Evolutionary conservation across 768 basidiomycete genomes (phyloP).

Genomic region (Jaapia argillacea): DNA sequence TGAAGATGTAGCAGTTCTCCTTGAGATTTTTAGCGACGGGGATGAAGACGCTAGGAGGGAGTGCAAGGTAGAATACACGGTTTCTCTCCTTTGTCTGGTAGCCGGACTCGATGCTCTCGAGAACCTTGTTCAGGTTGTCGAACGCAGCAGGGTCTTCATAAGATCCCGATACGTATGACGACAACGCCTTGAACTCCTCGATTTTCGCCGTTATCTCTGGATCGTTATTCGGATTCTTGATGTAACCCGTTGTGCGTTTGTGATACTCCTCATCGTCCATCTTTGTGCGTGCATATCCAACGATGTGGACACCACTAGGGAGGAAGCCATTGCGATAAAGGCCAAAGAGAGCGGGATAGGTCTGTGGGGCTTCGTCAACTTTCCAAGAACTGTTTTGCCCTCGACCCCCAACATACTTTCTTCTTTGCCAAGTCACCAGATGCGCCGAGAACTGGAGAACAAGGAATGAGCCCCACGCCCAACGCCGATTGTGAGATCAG

Average conservation of each 20-base stretch:
- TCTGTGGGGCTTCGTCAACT: conserved; percentile 44
- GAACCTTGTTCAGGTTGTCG: conserved; percentile 60
- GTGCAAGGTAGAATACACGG: conserved; percentile 93
- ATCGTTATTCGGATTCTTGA: conserved; percentile 69
- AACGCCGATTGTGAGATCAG: no score
- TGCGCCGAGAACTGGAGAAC: conserved; percentile 72
- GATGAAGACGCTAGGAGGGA: conserved; percentile 95
- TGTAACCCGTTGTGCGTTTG: conserved; percentile 74
- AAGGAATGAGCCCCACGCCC: not conserved
- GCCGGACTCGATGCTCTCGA: conserved; percentile 67
- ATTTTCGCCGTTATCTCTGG: conserved; percentile 48
- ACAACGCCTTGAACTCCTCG: conserved; percentile 74
- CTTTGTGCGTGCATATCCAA: conserved; percentile 95
- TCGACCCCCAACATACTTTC: conserved; percentile 54
- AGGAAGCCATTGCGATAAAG: conserved; percentile 76
- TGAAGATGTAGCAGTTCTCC: conserved; percentile 64
- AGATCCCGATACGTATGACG: conserved; percentile 76
- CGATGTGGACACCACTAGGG: conserved; percentile 77
- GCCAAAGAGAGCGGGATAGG: conserved; percentile 90
- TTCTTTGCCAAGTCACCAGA: conserved; percentile 99
- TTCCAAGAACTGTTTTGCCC: no score
- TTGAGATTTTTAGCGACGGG: conserved; percentile 79
- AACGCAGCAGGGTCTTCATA: conserved; percentile 86
- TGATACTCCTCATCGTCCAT: conserved; percentile 82
- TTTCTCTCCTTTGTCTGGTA: conserved; percentile 59